These are phyloP conservation scores for Sarocladium brachiariae DNA, from an alignment of 2,329 filamentous ascomycete genomes.

Conservation along the genomic window DNA sequence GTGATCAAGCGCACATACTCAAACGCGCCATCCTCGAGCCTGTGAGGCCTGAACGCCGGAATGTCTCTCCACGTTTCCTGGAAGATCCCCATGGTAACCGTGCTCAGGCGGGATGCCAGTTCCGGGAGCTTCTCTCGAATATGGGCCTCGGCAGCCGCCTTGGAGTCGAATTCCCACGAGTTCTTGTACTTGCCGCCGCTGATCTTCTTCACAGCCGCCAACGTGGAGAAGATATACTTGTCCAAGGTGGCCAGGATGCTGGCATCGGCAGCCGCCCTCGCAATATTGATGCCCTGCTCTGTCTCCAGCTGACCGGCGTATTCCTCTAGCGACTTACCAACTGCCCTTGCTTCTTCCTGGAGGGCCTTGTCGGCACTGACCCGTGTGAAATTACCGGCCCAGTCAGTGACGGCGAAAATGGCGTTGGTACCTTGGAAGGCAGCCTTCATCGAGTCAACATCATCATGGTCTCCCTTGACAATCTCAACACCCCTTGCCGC, in stretches of 20 bases:
- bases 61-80: slow-evolving; percentile 13
- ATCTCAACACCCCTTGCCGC: slow-evolving; percentile 28
- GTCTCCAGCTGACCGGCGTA: slow-evolving; percentile 14
- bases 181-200: slow-evolving; percentile 34
- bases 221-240: slow-evolving; percentile 38
- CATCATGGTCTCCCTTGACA: slow-evolving; percentile 26
- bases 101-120: slow-evolving; percentile 12
- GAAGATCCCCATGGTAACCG: slow-evolving; percentile 13
- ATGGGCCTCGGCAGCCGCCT: slow-evolving; percentile 31
- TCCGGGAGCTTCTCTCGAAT: slow-evolving; percentile 10
- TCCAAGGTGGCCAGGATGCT: slow-evolving; percentile 16
- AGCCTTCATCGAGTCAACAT: slow-evolving; percentile 21
- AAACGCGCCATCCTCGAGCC: slow-evolving; percentile 8
- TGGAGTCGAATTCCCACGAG: slow-evolving; percentile 42
- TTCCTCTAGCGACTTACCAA: slow-evolving; percentile 11
- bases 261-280: slow-evolving; percentile 12
- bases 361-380: slow-evolving; percentile 1
- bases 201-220: slow-evolving; percentile 32
- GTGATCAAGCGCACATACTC: slow-evolving; percentile 8
- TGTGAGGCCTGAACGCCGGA: slow-evolving; percentile 10
- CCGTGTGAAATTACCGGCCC: slow-evolving; percentile 1
- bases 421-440: slow-evolving; percentile 29
- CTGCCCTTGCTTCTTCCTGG: slow-evolving; percentile 7
- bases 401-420: slow-evolving; percentile 32
- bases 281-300: slow-evolving; percentile 14